A percentile compares a stretch with the other conserved stretches of the same genome.
Evolutionary conservation across 306 rosid species (phyloP).

Genomic region (Chamaecrista fasciculata): DNA sequence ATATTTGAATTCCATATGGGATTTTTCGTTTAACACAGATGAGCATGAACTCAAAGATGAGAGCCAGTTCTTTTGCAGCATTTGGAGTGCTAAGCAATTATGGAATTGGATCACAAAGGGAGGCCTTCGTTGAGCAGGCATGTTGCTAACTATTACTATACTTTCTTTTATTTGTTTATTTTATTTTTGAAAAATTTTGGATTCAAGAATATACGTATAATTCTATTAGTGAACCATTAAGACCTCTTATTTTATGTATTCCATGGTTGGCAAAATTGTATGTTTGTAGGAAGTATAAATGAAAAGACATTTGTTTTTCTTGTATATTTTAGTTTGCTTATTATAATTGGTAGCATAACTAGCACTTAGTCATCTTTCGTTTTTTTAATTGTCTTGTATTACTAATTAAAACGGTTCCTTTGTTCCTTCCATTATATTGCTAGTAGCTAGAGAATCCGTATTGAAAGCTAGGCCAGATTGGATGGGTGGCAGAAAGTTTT

Average conservation of each 20-base stretch:
- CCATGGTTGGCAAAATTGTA: background rate
- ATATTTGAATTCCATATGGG: background rate
- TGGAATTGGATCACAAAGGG: constrained; percentile 65
- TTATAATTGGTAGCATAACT: background rate
- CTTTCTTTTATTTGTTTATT: constrained; percentile 2
- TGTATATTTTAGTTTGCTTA: background rate
- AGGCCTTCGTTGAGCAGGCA: constrained; percentile 94
- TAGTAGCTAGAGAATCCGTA: background rate
- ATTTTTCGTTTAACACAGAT: constrained; percentile 56
- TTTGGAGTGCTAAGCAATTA: constrained; percentile 82
- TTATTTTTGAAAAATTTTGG: background rate
- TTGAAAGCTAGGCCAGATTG: background rate
- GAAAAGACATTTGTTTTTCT: background rate
- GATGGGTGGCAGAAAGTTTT: background rate
- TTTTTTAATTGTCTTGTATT: background rate
- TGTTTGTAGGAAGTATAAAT: background rate
- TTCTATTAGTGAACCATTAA: background rate
- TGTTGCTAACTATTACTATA: constrained; percentile 21
- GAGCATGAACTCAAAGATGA: constrained; percentile 68
- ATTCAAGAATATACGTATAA: background rate
- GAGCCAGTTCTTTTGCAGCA: constrained; percentile 87
- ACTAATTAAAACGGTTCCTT: background rate
- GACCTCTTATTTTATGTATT: background rate
- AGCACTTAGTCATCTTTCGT: background rate
- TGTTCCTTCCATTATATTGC: background rate